A percentile compares a stretch with the other conserved stretches of the same genome.
Conservation (phyloP, 2,329 filamentous ascomycete species). For the Talaromyces islandicus region DNA sequence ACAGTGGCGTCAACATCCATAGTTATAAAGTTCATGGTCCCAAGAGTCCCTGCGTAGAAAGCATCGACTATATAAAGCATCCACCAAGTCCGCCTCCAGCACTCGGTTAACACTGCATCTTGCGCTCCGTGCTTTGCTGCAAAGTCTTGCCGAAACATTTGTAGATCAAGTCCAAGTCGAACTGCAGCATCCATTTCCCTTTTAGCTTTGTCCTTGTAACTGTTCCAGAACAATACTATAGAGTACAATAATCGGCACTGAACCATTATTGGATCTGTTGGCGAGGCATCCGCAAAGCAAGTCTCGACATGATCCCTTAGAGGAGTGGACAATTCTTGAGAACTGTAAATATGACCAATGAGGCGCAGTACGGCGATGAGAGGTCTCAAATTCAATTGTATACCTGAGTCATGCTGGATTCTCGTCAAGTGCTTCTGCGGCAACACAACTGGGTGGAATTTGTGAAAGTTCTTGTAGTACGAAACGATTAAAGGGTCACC, state of each 20-base stretch:
- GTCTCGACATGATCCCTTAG: conserved; percentile 14
- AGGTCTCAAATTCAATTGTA: conserved; percentile 13
- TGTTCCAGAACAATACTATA: conserved; percentile 20
- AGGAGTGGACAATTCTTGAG: conserved; percentile 14
- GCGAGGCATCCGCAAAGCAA: conserved; percentile 6
- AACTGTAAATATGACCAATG: conserved; percentile 21
- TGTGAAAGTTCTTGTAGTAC: conserved; percentile 29
- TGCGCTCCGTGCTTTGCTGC: conserved; percentile 51
- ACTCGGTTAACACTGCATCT: conserved; percentile 21
- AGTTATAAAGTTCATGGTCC: conserved; percentile 19
- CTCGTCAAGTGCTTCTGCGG: conserved; percentile 16
- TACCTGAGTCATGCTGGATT: conserved; percentile 3
- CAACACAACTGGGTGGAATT: conserved; percentile 22
- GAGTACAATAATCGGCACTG: conserved; percentile 23
- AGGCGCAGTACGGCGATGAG: conserved; percentile 23
- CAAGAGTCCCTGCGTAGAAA: conserved; percentile 62
- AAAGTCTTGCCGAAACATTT: conserved; percentile 18
- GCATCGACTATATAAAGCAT: conserved; percentile 62
- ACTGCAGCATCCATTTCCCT: conserved; percentile 16
- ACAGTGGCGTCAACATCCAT: conserved; percentile 18
- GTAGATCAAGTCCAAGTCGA: conserved; percentile 17
- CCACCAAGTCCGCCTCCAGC: conserved; percentile 45
- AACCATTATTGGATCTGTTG: conserved; percentile 17
- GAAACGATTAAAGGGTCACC: conserved; percentile 16
- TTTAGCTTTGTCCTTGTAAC: conserved; percentile 15